A percentile compares a stretch with the other conserved stretches of the same genome.
These are phyloP conservation scores for Apiospora phragmitis DNA, from an alignment of 2,329 filamentous ascomycete species.

Conservation along the genomic window DNA sequence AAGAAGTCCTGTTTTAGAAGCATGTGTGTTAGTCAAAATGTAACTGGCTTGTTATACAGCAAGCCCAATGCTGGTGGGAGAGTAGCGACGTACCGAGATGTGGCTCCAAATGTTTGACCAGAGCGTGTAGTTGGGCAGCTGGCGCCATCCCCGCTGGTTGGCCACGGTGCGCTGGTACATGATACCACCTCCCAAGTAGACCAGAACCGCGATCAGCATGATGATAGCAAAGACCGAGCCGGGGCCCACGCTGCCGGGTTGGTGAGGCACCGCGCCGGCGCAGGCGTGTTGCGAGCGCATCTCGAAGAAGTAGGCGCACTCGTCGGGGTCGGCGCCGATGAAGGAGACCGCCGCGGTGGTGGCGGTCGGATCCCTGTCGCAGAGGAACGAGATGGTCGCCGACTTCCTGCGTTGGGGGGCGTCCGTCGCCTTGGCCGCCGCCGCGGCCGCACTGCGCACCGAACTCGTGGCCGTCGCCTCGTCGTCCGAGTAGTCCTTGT, in stretches of 20 bases:
- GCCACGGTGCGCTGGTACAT: conserved; percentile 95
- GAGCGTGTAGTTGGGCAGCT: conserved; percentile 89
- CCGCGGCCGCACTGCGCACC: conserved; percentile 18
- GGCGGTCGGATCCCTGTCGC: conserved; percentile 76
- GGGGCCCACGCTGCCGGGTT: conserved; percentile 70
- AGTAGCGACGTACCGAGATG: conserved; percentile 65
- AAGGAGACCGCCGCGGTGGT: conserved; percentile 75
- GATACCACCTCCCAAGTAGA: conserved; percentile 89
- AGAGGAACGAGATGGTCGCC: conserved; percentile 88
- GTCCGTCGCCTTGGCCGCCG: conserved; percentile 33
- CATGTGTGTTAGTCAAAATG: neutral
- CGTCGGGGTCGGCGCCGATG: conserved; percentile 78
- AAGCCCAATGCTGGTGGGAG: conserved; percentile 13
- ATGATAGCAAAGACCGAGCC: conserved; percentile 87
- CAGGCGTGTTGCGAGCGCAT: conserved; percentile 85
- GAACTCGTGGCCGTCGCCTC: conserved; percentile 19
- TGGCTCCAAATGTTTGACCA: conserved; percentile 89
- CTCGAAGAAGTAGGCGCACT: conserved; percentile 96
- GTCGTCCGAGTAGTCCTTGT: conserved; percentile 31
- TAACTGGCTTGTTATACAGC: neutral
- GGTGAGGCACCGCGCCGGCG: conserved; percentile 64
- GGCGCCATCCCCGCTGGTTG: conserved; percentile 92
- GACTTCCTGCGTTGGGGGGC: conserved; percentile 62
- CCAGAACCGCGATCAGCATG: conserved; percentile 71
- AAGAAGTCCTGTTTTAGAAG: conserved; percentile 56